Conservation (phyloP, 257 asterid genomes). For the Gentiana macrophylla region DNA sequence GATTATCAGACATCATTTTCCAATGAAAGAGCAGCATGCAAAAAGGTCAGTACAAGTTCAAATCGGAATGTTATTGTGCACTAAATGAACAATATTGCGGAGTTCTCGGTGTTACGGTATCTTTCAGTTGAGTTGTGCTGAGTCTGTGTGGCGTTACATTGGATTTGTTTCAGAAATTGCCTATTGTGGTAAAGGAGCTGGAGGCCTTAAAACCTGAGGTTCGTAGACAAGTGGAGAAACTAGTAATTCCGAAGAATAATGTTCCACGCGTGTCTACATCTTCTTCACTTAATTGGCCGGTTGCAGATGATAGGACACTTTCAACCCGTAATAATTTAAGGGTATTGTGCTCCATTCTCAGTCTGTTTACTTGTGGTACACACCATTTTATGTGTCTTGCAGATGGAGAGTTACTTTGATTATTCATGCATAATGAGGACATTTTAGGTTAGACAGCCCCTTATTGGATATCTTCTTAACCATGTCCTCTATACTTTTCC, state of each 20-base stretch:
- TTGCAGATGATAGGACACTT: constrained; percentile 26
- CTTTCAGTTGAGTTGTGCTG: neutral
- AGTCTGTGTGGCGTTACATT: neutral
- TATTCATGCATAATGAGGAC: too few species aligned
- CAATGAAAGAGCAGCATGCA: constrained; percentile 38
- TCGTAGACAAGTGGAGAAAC: constrained; percentile 27
- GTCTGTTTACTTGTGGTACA: too few species aligned
- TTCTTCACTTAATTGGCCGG: constrained; percentile 10
- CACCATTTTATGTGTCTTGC: too few species aligned
- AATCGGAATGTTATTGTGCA: neutral
- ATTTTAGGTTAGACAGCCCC: neutral
- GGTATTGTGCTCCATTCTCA: constrained; percentile 26
- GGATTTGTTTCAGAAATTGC: constrained; percentile 34
- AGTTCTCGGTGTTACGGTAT: constrained; percentile 6
- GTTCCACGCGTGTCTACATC: constrained; percentile 24
- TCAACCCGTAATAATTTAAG: constrained; percentile 25
- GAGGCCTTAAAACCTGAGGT: constrained; percentile 67
- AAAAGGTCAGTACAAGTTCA: constrained; percentile 37
- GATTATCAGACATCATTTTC: constrained; percentile 47
- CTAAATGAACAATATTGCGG: constrained; percentile 1
- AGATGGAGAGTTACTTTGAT: too few species aligned
- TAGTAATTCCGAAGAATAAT: constrained; percentile 25
- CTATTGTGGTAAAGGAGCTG: constrained; percentile 61
- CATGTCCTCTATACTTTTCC: neutral
- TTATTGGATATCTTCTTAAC: neutral